Evolutionary conservation across 345 rosid species (phyloP), one percentile per base, ranked within the genome.

Genomic region (Noccaea bulbosa): DNA sequence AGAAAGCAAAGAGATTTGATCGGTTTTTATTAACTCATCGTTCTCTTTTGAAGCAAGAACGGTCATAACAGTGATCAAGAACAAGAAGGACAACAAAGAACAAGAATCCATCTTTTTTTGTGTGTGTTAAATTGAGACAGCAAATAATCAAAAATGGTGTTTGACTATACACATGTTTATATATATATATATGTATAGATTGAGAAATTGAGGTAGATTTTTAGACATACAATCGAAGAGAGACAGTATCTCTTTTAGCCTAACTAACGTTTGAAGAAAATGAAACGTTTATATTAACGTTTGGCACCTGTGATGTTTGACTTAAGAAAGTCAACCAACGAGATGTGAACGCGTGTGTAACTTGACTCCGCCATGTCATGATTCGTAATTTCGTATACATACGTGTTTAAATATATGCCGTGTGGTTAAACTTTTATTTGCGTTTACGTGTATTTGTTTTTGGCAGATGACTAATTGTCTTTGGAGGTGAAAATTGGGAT

Each of bases 221-320:
- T 10, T 11, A 54, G 62, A 46, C 35, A 43, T 53, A 65, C 66
- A 73, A 65, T 73, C 66, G 48, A 58, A 74, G 51, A 74, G 58
- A 68, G 40, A 67, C 63, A 60, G 49, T 45, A 27, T 43, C 64
- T 55, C 68, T 62, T 61, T 43, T 37, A 61, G 89, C 94, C 94
- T 78, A 83, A 84, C 88, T 76, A 69, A 82, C 86, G 83, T 83
- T 67, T 77, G 68, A 72, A 77, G 37, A 37, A 39, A 53, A 34
- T 35, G 43, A 43, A 60, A 75, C 74, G 80, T 59, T 56, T 72
- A 51, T 33, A 35, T 4, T 30, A 43, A 20, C 83, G 73, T 84
- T 82, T 71, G 81, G 84, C 74, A 78, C 85, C 74, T 67, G 62
- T 81, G 88, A 77, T 60, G 65, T 78, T 80, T 83, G 85, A 81